Conservation (phyloP, 2,329 filamentous ascomycete genomes). For the Sporothrix phasma region DNA sequence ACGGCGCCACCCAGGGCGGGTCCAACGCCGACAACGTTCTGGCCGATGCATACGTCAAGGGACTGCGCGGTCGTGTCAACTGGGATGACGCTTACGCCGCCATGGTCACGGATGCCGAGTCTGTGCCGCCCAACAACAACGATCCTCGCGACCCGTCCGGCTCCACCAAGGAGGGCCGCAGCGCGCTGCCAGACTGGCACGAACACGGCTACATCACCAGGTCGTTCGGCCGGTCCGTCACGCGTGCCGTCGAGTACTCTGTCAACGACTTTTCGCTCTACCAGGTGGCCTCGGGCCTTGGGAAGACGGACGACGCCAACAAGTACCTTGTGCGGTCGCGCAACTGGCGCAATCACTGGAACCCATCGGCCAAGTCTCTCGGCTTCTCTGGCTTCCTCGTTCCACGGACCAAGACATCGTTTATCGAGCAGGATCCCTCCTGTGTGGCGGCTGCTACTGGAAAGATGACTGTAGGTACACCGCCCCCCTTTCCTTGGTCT, state of each 20-base stretch:
- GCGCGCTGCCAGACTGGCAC: conserved; percentile 61
- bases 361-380: conserved; percentile 44
- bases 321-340: conserved; percentile 54
- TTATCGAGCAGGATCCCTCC: conserved; percentile 39
- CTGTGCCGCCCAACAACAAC: conserved; percentile 47
- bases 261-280: conserved; percentile 57
- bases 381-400: conserved; percentile 58
- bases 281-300: conserved; percentile 52
- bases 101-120: conserved; percentile 59
- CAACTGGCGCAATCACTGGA: conserved; percentile 67
- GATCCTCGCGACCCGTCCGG: conserved; percentile 47
- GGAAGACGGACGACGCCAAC: conserved; percentile 34
- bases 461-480: conserved; percentile 28
- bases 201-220: conserved; percentile 56
- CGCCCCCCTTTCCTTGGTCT: neutral
- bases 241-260: conserved; percentile 53
- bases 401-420: conserved; percentile 40
- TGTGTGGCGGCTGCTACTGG: conserved; percentile 58
- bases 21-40: conserved; percentile 63
- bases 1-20: conserved; percentile 59
- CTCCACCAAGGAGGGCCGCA: conserved; percentile 57
- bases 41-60: conserved; percentile 62
- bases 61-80: conserved; percentile 50
- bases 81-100: conserved; percentile 54
- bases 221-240: conserved; percentile 49